Conservation (phyloP, 2,329 filamentous ascomycete species). For the Fusarium foetens region DNA sequence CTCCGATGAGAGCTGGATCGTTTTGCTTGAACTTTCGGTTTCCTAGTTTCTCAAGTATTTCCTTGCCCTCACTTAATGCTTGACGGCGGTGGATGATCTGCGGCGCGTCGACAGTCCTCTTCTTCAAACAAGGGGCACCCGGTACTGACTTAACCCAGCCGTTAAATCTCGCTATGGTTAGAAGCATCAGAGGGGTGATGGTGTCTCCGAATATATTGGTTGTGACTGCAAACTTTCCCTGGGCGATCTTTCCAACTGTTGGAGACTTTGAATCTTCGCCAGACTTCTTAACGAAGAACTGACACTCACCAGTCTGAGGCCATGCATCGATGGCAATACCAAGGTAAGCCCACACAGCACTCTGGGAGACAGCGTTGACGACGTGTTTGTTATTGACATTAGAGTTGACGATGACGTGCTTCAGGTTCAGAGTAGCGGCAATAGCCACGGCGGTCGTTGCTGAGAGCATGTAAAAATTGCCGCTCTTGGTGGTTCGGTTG, state of each 20-base stretch:
- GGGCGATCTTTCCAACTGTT: background rate
- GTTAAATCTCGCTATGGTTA: background rate
- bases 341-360: constrained; percentile 1
- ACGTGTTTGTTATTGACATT: background rate
- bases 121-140: background rate
- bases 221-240: background rate
- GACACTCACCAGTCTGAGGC: background rate
- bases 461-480: background rate
- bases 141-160: background rate
- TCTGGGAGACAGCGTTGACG: background rate
- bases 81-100: background rate
- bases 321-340: background rate
- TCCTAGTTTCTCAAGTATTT: background rate
- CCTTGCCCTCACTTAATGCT: background rate
- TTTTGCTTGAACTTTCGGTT: constrained; percentile 1
- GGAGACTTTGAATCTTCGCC: background rate
- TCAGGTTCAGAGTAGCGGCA: background rate
- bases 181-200: background rate
- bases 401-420: background rate
- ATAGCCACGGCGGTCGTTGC: constrained; percentile 2
- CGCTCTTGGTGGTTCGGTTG: background rate
- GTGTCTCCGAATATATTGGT: background rate
- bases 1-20: background rate
- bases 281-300: constrained; percentile 3
- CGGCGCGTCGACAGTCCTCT: background rate